Conservation (phyloP, 805 yeast genomes). For the Kluyveromyces dobzhanskii region DNA sequence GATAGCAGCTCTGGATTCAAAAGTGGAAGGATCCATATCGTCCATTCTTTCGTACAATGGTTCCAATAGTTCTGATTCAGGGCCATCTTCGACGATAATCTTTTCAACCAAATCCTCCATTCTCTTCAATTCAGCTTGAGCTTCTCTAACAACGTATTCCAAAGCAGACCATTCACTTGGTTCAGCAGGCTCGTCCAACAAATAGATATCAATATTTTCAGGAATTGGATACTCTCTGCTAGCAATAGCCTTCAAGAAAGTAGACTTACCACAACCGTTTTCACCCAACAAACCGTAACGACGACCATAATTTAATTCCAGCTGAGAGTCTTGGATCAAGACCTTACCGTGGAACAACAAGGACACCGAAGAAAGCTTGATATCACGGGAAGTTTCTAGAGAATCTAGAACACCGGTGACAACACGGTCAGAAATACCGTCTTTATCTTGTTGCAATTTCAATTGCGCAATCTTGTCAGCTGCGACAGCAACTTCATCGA, state of each 20-base stretch:
- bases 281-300: conserved; percentile 97
- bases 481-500: conserved; percentile 47
- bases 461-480: conserved; percentile 74
- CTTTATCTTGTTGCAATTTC: conserved; percentile 87
- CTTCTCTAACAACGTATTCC: conserved; percentile 95
- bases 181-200: conserved; percentile 96
- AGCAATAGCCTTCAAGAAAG: conserved; percentile 86
- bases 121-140: conserved; percentile 84
- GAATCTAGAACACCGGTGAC: conserved; percentile 95
- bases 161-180: conserved; percentile 87
- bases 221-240: conserved; percentile 96
- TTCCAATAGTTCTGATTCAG: conserved; percentile 81
- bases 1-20: conserved; percentile 93
- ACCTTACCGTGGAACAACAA: conserved; percentile 97
- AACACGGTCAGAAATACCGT: conserved; percentile 94
- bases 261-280: conserved; percentile 98
- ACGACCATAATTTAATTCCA: conserved; percentile 95
- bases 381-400: conserved; percentile 83
- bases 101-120: conserved; percentile 89
- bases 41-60: conserved; percentile 92
- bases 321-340: conserved; percentile 78
- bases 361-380: conserved; percentile 84
- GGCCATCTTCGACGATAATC: conserved; percentile 83
- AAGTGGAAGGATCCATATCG: conserved; percentile 90
- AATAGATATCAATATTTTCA: conserved; percentile 79